Evolutionary conservation across 2,329 filamentous ascomycete species (phyloP), one percentile per base, ranked within the genome.

Genomic region (Hymenoscyphus salicellus): DNA sequence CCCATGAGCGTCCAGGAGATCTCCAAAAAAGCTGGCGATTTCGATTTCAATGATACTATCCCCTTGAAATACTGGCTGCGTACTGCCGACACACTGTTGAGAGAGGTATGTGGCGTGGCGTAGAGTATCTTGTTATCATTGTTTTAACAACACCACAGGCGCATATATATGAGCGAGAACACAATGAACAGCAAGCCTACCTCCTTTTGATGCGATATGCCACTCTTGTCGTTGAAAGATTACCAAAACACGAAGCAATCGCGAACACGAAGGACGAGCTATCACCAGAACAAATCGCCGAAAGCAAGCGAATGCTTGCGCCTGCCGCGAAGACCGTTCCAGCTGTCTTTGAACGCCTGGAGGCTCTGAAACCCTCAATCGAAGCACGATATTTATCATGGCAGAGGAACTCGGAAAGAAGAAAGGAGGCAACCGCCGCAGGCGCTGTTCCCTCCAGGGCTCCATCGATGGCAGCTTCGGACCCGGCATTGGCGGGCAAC

Each of bases 141-240:
- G 33, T 49, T 32, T 8, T 16, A 60, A 68, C 60, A 52, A 14
- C 56, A 52, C 52, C 20, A 14, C 73, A 97, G 91, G 93, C 92
- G 23, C 83, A 86, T 60, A 92, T 94, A 71, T 97, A 97, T 75
- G 84, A 95, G 72, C 84, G 85, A 52, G 94, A 98, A 77, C 89
- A 89, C 72, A 93, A 97, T 77, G 87, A 92, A 69, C 87, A 93
- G 72, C 90, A 95, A 74, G 91, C 94, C 4, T 99, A 96, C 77
- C 84, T 97, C 62, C 87, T 98, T 65, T 85, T 96, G n/a, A 92
- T 95, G 75, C 88, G 95, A 71, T 93, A 96, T 78, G 92, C 92
- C 10, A 84, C 89, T 61, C 86, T 99, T n/a, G 86, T 97, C 28
- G 80, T 97, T 32, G 85, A 92, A 6, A 84, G 89, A 62, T 82